Percentiles rank a stretch among this genome's conserved stretches.
Conservation (phyloP, 1,284 basidiomycete species). For the Pseudomicrostroma phylloplanum region DNA sequence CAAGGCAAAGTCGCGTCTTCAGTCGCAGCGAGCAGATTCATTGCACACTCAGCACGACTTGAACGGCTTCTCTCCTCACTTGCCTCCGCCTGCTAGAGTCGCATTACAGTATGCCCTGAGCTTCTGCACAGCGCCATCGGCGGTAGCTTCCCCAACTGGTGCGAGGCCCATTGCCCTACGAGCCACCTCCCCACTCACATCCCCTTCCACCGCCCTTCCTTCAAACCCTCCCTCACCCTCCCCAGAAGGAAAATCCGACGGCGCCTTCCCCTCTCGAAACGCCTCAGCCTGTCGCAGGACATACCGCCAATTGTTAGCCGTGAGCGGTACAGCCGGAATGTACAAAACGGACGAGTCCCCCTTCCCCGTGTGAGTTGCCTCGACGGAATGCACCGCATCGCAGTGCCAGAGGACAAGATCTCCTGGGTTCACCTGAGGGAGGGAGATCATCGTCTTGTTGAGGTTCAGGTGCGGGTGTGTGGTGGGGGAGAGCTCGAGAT, state of each 20-base stretch:
- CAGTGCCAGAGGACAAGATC: conserved; percentile 79
- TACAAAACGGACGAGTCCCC: conserved; percentile 70
- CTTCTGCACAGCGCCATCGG: too few species aligned
- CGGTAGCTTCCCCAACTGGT: too few species aligned
- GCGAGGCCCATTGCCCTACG: conserved; percentile 19
- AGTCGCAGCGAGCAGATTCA: too few species aligned
- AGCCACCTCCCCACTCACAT: conserved; percentile 9
- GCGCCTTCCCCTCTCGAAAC: conserved; percentile 60
- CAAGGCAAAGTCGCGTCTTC: too few species aligned
- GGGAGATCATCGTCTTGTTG: conserved; percentile 60
- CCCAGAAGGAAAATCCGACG: conserved; percentile 71
- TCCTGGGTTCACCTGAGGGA: conserved; percentile 65
- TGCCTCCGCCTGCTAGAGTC: too few species aligned
- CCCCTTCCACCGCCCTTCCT: conserved; percentile 54
- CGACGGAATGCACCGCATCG: conserved; percentile 69
- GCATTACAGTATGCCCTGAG: too few species aligned
- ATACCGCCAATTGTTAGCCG: conserved; percentile 62
- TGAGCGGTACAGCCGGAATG: conserved; percentile 70
- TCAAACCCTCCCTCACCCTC: conserved; percentile 62
- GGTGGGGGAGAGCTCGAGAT: conserved; percentile 61
- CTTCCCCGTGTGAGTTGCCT: conserved; percentile 59
- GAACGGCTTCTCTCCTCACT: too few species aligned
- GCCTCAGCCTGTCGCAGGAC: conserved; percentile 60
- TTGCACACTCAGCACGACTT: too few species aligned
- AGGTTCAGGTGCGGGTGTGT: conserved; percentile 69